Evolutionary conservation across 2,329 filamentous ascomycete genomes (phyloP).

Genomic region (Emergomyces orientalis): DNA sequence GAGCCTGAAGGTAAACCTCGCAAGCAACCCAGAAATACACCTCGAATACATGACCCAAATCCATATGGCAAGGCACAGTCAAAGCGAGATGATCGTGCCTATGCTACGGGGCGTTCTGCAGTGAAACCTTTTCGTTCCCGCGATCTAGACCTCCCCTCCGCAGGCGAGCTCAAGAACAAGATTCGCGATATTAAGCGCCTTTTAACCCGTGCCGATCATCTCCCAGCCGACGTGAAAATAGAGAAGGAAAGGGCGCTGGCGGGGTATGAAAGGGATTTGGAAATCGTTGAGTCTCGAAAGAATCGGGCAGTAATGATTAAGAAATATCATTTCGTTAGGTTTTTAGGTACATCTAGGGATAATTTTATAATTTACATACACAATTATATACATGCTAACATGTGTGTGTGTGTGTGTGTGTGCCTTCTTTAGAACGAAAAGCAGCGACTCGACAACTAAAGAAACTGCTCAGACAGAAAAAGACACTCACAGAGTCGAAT

Average conservation of each 20-base stretch:
- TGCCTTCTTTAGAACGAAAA: slow-evolving; percentile 30
- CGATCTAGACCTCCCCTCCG: slow-evolving; percentile 22
- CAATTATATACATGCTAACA: not conserved
- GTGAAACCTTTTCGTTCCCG: slow-evolving; percentile 4
- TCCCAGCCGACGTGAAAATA: slow-evolving; percentile 48
- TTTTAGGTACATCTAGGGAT: slow-evolving; percentile 40
- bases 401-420: not conserved
- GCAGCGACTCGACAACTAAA: slow-evolving; percentile 34
- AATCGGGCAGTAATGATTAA: slow-evolving; percentile 48
- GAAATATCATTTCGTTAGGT: slow-evolving; percentile 58
- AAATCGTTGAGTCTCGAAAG: slow-evolving; percentile 40
- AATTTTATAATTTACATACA: not conserved
- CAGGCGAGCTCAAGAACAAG: slow-evolving; percentile 46
- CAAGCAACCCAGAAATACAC: slow-evolving; percentile 2
- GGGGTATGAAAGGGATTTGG: slow-evolving; percentile 48
- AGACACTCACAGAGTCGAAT: slow-evolving; percentile 1
- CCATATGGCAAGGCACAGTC: slow-evolving; percentile 1
- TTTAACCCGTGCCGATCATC: slow-evolving; percentile 36
- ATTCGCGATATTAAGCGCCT: slow-evolving; percentile 49
- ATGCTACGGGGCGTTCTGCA: not conserved
- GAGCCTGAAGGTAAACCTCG: slow-evolving; percentile 3
- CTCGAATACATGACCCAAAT: slow-evolving; percentile 1
- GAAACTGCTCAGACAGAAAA: slow-evolving; percentile 17
- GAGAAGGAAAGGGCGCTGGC: slow-evolving; percentile 52
- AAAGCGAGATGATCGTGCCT: slow-evolving; percentile 4